Base-by-base conservation (phyloP, 177 flowering plant species). In the Vitis hybrid region DNA sequence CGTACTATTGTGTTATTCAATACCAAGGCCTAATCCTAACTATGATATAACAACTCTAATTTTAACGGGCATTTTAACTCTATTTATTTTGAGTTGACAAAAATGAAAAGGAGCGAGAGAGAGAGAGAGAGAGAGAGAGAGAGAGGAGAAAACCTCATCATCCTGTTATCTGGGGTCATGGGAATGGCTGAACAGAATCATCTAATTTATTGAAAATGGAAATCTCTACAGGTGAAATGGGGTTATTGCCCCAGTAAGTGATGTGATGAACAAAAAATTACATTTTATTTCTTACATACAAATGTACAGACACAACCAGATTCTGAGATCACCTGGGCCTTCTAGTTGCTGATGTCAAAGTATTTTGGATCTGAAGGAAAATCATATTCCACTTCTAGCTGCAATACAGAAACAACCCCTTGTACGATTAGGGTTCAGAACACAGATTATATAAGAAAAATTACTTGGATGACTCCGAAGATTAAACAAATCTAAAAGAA, bases 301-400 rank as follows among this genome's bases (percentile, higher is more conserved):
- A 78, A 83, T 77, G 66, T 76, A 82, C 87, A 84, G 60, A 66
- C 35, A n/a, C 53, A 71, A 69, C 48, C 64, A 50, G 67, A 63
- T 48, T 58, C 1, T 20, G 11, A 71, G 57, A 24, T 35, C 8
- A 18, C 30, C 20, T 5, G 24, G 17, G 14, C 32, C 27, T 56
- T 65, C 82, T 78, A 90, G 76, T 73, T 68, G 80, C 83, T 71
- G 80, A 88, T 79, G 77, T 89, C 84, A 58, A 91, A 92, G 77
- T 92, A 92, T 80, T 86, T 92, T 5, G 98, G 98, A 76, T 91
- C 81, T 10, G 83, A 81, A 18, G 94, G 98, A 68, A 65, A 87
- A 76, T 92, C 89, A 72, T 86, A 88, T 62, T 91, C 98, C 77
- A 90, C 90, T 59, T 86, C 82, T 58, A 92, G 81, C 98, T 92